Evolutionary conservation across 805 yeast species (phyloP).

Genomic region (Blastobotrys peoriensis): DNA sequence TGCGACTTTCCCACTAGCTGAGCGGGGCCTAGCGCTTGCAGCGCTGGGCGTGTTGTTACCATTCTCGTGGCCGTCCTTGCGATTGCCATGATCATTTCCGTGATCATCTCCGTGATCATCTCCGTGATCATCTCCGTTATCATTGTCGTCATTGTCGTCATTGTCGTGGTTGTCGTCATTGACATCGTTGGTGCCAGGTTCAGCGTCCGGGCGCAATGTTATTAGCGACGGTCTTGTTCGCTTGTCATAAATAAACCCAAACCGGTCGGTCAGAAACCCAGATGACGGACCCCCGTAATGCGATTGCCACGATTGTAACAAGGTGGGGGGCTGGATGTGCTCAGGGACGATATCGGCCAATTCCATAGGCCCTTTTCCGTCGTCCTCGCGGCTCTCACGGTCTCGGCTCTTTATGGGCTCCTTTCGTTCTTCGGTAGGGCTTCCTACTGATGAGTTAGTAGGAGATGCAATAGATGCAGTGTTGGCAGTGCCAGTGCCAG

Average conservation of each 20-base stretch:
- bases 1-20: not conserved
- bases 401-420: not conserved
- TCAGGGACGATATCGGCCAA: conserved; percentile 34
- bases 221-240: not conserved
- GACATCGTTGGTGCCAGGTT: conserved; percentile 1
- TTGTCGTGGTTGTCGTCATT: not conserved
- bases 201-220: conserved; percentile 1
- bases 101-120: not conserved
- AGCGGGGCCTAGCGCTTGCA: not conserved
- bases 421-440: not conserved
- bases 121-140: not conserved
- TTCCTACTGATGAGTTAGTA: not conserved
- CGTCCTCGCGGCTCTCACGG: not conserved
- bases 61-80: not conserved
- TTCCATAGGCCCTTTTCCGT: conserved; percentile 37
- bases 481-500: not conserved
- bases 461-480: not conserved
- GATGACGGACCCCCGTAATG: conserved; percentile 19
- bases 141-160: not conserved
- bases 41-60: not conserved
- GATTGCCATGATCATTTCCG: no score
- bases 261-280: conserved; percentile 37
- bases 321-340: conserved; percentile 31
- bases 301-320: conserved; percentile 22
- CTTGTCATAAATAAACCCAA: conserved; percentile 39